Evolutionary conservation across 257 asterid genomes (phyloP).

Genomic region (Solanum habrochaites): DNA sequence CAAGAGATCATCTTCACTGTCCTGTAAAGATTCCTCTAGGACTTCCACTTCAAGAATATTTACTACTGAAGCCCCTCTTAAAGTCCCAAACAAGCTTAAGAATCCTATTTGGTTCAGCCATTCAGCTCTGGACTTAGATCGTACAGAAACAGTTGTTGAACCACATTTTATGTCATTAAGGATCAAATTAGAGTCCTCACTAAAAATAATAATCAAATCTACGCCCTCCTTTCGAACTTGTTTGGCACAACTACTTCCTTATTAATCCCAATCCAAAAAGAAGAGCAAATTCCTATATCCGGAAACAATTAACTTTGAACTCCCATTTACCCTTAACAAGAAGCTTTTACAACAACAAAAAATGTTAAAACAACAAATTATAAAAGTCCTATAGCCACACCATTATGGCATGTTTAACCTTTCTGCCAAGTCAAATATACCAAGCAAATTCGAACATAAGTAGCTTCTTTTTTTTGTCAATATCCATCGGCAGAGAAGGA

Average conservation of each 20-base stretch:
- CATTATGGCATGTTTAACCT: neutral
- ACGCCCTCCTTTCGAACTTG: neutral
- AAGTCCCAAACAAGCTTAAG: neutral
- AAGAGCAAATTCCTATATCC: neutral
- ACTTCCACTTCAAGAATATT: neutral
- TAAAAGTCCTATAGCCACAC: neutral
- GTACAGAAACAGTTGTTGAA: neutral
- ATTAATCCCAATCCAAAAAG: neutral
- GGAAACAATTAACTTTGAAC: neutral
- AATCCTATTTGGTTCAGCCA: neutral
- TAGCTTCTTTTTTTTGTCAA: neutral
- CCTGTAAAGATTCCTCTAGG: neutral
- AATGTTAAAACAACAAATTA: neutral
- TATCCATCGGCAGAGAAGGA: neutral
- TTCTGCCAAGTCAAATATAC: neutral
- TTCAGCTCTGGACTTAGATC: neutral
- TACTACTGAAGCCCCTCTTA: neutral
- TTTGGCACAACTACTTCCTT: neutral
- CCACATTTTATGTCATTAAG: neutral
- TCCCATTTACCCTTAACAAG: neutral
- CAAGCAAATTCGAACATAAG: neutral
- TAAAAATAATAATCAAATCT: neutral
- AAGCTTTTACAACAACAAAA: neutral
- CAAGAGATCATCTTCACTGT: neutral
- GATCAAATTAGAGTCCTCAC: neutral